Conservation (phyloP, 164 flowering plant species). For the Tetrastigma voinierianum region DNA sequence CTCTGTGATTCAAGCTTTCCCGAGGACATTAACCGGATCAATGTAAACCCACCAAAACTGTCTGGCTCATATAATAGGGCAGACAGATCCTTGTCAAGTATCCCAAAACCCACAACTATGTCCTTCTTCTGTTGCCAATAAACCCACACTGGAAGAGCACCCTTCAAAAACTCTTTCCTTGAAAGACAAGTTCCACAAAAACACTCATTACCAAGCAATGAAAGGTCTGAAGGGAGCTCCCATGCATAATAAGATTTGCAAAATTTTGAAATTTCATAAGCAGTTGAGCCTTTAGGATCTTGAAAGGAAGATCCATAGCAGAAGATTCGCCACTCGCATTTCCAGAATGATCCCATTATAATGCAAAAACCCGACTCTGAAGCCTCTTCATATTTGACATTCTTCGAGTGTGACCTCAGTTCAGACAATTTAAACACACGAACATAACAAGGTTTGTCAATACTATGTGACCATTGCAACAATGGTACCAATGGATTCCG, state of each 20-base stretch:
- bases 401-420: slow-evolving; percentile 40
- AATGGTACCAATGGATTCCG: slow-evolving; percentile 63
- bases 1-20: no score
- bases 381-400: slow-evolving; percentile 35
- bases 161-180: slow-evolving; percentile 43
- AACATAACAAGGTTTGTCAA: slow-evolving; percentile 48
- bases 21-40: slow-evolving; percentile 60
- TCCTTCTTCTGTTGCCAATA: slow-evolving; percentile 63
- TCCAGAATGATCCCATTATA: slow-evolving; percentile 75
- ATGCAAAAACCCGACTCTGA: slow-evolving; percentile 61
- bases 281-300: slow-evolving; percentile 17
- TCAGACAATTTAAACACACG: slow-evolving; percentile 53
- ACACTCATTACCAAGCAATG: slow-evolving; percentile 44
- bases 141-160: slow-evolving; percentile 49
- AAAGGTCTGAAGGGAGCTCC: slow-evolving; percentile 68
- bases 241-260: slow-evolving; percentile 58
- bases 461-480: slow-evolving; percentile 69
- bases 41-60: slow-evolving; percentile 55
- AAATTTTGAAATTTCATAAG: slow-evolving; percentile 28
- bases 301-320: slow-evolving; percentile 65
- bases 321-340: slow-evolving; percentile 56
- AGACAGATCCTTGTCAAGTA: slow-evolving; percentile 37
- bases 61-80: slow-evolving; percentile 15
- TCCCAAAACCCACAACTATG: slow-evolving; percentile 61
- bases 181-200: slow-evolving; percentile 64